Percentiles rank a stretch among this genome's conserved stretches.
These are phyloP conservation scores for Fereydounia khargensis DNA, from an alignment of 1,284 basidiomycete species.

Conservation along the genomic window DNA sequence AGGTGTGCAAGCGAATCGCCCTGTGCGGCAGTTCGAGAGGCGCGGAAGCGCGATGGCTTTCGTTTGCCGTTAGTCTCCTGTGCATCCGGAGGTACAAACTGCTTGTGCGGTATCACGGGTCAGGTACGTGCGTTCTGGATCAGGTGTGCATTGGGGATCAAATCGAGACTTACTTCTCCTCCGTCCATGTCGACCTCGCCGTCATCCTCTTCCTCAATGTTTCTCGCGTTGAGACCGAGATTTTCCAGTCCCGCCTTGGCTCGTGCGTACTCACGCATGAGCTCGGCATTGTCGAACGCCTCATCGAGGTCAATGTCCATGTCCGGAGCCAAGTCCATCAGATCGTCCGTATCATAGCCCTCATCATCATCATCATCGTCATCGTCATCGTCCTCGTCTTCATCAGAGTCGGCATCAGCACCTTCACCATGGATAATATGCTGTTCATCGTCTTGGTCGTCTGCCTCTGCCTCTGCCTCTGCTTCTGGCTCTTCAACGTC, in stretches of 20 bases:
- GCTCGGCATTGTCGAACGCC: slow-evolving; percentile 27
- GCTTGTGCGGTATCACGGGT: too few relatives aligned
- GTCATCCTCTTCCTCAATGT: slow-evolving; percentile 24
- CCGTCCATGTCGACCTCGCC: slow-evolving; percentile 27
- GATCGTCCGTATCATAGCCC: slow-evolving; percentile 48
- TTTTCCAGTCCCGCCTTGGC: slow-evolving; percentile 37
- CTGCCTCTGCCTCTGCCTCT: slow-evolving; percentile 62
- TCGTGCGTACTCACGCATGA: slow-evolving; percentile 46
- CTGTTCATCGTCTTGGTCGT: slow-evolving; percentile 28
- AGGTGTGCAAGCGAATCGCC: slow-evolving; percentile 15
- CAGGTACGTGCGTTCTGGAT: too few relatives aligned
- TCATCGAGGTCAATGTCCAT: slow-evolving; percentile 27
- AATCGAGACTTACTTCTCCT: too few relatives aligned
- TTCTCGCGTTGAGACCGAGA: slow-evolving; percentile 10
- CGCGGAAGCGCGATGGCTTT: background rate
- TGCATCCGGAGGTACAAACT: too few relatives aligned
- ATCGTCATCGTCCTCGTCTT: slow-evolving; percentile 63
- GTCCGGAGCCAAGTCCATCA: slow-evolving; percentile 37
- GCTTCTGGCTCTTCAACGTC: slow-evolving; percentile 1
- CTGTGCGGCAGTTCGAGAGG: background rate
- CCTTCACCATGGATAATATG: slow-evolving; percentile 31
- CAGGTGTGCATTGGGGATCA: too few relatives aligned
- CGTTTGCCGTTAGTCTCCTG: too few relatives aligned
- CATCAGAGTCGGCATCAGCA: slow-evolving; percentile 63
- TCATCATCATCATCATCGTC: slow-evolving; percentile 44